Evolutionary conservation across 2,329 filamentous ascomycete species (phyloP).

Genomic region (Scopulariopsis brevicaulis): DNA sequence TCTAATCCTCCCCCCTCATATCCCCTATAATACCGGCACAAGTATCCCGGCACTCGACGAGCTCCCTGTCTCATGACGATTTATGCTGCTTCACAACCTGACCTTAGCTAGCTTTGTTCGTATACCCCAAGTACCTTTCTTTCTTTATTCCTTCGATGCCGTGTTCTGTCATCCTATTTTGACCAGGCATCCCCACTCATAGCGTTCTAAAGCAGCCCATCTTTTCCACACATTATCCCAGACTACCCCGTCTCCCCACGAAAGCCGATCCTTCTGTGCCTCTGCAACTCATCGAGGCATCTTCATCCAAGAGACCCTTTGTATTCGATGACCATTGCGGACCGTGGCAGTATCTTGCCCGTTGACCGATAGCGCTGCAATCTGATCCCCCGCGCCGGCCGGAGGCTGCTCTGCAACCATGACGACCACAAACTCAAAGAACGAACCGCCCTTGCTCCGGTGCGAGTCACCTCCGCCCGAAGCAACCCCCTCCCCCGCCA

Average conservation of each 20-base stretch:
- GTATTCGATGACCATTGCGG: not conserved
- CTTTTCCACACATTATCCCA: not conserved
- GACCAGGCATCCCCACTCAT: not conserved
- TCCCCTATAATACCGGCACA: not conserved
- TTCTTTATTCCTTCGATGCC: not conserved
- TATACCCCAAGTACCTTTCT: not conserved
- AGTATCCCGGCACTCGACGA: not conserved
- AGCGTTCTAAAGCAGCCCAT: not conserved
- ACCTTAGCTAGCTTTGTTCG: not conserved
- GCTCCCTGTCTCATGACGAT: conserved; percentile 3
- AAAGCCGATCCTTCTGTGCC: not conserved
- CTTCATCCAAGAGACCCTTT: not conserved
- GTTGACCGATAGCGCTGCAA: not conserved
- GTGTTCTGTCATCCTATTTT: not conserved
- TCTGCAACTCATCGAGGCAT: not conserved
- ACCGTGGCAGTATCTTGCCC: not conserved
- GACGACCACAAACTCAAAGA: conserved; percentile 14
- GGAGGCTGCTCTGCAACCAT: conserved; percentile 13
- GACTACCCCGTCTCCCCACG: not conserved
- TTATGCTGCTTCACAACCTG: conserved; percentile 1
- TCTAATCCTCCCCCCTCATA: not conserved
- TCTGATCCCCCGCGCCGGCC: conserved; percentile 5
- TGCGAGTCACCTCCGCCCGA: conserved; percentile 55
- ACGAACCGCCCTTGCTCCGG: conserved; percentile 23
- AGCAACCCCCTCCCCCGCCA: conserved; percentile 47